Evolutionary conservation across 2,329 filamentous ascomycete genomes (phyloP), one percentile per base, ranked within the genome.

Genomic region (Clarireedia sp.): DNA sequence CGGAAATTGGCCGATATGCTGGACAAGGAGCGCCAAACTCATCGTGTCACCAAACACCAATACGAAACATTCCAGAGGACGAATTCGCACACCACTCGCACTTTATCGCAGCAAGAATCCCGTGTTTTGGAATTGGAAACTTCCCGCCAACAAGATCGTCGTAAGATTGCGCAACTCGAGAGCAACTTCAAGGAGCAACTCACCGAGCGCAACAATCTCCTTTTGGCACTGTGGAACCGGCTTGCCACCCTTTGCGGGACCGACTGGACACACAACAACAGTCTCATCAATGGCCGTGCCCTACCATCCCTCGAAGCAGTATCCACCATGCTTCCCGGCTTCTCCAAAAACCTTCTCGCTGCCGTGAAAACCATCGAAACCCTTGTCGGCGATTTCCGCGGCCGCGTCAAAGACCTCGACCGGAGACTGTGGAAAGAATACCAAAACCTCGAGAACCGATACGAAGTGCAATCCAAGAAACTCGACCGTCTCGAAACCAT

Each of bases 341-440:
- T 97, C 72, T 89, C 87, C 67, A 89, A 91, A 70, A 97, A 96
- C 68, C 78, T 99, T 24, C 73, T 96, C 44, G 82, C 85, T 1
- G 92, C 92, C 0, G 81, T 96, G 59, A 95, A 92, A 75, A 89
- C 85, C 2, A 85, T 97, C 54, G 94, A 97, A 74, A 77, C 78
- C 17, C 82, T 95, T 60, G 78, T 97, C 37, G 79, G 81, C 17
- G 81, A 82, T 8, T 95, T 96, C 75, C 87, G 89, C 65, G 77
- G 79, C 40, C 86, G 89, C 57, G 89, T 96, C 67, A 88, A 89
- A 65, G 76, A 78, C 6, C 85, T 96, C n/a, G 94, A 99, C 70
- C 85, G 88, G 48, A 89, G 95, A 58, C 74, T 97, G n/a, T 86
- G 85, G 74, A 89, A 90, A 60, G 91, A 97, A 66, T 97, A 96